These are phyloP conservation scores for Willaertia magna DNA, from an alignment of 208 protist species.

Conservation along the genomic window DNA sequence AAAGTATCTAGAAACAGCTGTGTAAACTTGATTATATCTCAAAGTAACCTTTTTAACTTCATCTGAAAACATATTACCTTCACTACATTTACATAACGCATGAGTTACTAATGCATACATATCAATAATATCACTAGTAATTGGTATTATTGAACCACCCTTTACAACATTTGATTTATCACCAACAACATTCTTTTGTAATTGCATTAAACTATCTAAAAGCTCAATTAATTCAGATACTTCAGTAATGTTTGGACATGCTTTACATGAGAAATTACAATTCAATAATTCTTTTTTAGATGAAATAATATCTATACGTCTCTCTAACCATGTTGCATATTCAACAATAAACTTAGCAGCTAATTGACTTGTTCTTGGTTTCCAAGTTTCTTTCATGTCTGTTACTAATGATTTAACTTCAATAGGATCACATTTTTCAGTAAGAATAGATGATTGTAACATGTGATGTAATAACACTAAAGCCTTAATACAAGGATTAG, in stretches of 20 bases:
- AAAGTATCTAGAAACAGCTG: neutral
- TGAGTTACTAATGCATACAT: neutral
- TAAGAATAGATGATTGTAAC: neutral
- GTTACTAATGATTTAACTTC: neutral
- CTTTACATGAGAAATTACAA: neutral
- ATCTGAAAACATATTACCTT: neutral
- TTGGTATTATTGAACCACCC: neutral
- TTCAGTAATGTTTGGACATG: neutral
- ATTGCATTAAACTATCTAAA: neutral
- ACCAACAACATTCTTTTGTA: neutral
- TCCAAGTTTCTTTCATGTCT: neutral
- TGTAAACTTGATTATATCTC: neutral
- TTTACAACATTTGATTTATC: neutral
- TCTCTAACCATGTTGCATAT: neutral
- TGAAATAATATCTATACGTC: neutral
- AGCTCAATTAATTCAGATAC: neutral
- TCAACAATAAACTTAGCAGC: neutral
- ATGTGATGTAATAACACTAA: neutral
- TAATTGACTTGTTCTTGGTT: neutral
- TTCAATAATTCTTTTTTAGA: neutral
- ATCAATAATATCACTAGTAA: neutral
- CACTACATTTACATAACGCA: neutral
- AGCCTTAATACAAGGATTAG: neutral
- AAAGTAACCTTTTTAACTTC: neutral
- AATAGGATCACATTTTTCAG: neutral